Percentiles rank a stretch among this genome's conserved stretches.
phyloP scores from a whole-genome alignment of 495 filamentous ascomycete genomes.

The Astrocystis sublimbata region DNA sequence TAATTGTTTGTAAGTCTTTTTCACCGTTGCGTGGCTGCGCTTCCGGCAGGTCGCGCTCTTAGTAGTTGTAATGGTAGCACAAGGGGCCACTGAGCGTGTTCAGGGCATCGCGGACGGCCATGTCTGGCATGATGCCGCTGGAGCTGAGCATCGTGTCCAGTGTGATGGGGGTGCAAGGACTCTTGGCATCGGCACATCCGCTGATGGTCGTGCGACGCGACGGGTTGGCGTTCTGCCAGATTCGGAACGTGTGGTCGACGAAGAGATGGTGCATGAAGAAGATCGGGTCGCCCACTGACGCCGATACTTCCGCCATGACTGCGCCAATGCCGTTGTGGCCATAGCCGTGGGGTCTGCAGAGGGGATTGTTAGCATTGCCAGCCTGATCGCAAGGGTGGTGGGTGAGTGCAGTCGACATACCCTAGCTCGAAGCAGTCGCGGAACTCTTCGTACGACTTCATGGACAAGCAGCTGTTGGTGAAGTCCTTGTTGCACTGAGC shows the following conservation, averaged over 20 bases:
- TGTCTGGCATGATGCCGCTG: conserved; percentile 32
- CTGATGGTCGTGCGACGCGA: conserved; percentile 33
- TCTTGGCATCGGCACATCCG: conserved; percentile 39
- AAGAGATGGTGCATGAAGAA: conserved; percentile 48
- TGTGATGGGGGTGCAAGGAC: conserved; percentile 33
- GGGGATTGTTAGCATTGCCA: conserved; percentile 17
- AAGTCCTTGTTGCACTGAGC: conserved; percentile 28
- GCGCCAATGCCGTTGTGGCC: conserved; percentile 39
- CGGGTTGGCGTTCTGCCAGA: conserved; percentile 43
- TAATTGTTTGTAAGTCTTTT: neutral
- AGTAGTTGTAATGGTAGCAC: conserved; percentile 46
- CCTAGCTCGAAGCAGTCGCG: conserved; percentile 35
- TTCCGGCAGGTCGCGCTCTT: conserved; percentile 10
- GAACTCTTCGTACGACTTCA: conserved; percentile 31
- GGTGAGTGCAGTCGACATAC: conserved; percentile 17
- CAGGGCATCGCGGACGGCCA: conserved; percentile 40
- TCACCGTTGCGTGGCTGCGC: neutral
- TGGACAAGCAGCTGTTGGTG: conserved; percentile 33
- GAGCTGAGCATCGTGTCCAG: conserved; percentile 34
- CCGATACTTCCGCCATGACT: conserved; percentile 38
- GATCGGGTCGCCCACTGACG: conserved; percentile 42
- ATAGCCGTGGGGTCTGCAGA: conserved; percentile 27
- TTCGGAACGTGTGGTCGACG: conserved; percentile 41
- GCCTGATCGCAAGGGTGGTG: neutral
- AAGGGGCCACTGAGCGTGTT: conserved; percentile 36